Base-by-base conservation (phyloP, 345 rosid genomes). In the Carallia brachiata region DNA sequence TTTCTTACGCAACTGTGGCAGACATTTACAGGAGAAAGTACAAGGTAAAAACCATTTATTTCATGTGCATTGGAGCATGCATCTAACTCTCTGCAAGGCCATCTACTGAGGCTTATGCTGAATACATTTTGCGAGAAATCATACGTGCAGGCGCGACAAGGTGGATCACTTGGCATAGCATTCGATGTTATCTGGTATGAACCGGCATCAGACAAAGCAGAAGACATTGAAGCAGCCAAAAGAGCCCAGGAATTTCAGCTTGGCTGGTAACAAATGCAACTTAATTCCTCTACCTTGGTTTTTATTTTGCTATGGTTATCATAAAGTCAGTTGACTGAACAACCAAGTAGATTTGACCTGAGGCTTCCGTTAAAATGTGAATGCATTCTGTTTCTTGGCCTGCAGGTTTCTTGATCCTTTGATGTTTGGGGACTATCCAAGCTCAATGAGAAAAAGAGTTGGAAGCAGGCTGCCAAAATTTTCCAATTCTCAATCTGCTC, bases 171-270 rank as follows among this genome's bases (percentile, higher is more conserved):
- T 61, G 97, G 97, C 19, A 10, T 90, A 66, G 72, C 97, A 0
- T 82, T 88, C 36, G 89, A 91, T 78, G 96, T 87, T 47, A 84
- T 91, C 27, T 94, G 98, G 98, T 94, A 13, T 63, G 90, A 80
- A 70, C 90, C 98, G 0, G 84, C 72, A 61, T 65, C 81, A 0
- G 86, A 88, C 86, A 75, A 83, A 40, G 84, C 83, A 9, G 78
- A 75, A 57, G 89, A 90, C 70, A 84, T 71, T 34, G 91, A 88
- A 75, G 98, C 98, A 36, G 79, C 97, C 56, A 89, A 94, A 77
- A 84, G 93, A 79, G 97, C 98, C 13, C 97, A 86, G 83, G 98
- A 94, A 73, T 94, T 94, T 83, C 98, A 94, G 83, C 87, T 94
- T 73, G 98, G 96, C 70, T 94, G 98, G 98, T 89, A 86, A 1